A percentile compares a stretch with the other conserved stretches of the same genome.
These are phyloP conservation scores for Globisporangium nagaii DNA, from an alignment of 352 stramenopile species.

Conservation along the genomic window DNA sequence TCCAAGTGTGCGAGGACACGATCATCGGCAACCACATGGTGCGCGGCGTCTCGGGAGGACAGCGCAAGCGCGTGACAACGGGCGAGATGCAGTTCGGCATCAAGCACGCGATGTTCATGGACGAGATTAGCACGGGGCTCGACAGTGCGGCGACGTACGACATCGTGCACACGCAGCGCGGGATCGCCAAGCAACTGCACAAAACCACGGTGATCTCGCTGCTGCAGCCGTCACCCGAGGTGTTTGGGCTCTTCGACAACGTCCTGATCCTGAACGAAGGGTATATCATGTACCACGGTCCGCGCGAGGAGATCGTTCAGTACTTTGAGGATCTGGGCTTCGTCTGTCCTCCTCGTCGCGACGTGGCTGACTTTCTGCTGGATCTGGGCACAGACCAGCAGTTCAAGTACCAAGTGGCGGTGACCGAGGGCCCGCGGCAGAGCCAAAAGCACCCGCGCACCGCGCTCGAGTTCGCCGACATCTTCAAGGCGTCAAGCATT, in stretches of 20 bases:
- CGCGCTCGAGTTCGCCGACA: conserved; percentile 13
- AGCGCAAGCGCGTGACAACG: conserved; percentile 89
- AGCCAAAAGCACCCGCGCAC: conserved; percentile 8
- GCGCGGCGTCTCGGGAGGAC: conserved; percentile 67
- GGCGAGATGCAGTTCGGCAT: conserved; percentile 69
- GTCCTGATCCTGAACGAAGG: conserved; percentile 83
- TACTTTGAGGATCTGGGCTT: conserved; percentile 72
- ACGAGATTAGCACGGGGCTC: conserved; percentile 91
- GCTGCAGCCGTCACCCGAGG: conserved; percentile 83
- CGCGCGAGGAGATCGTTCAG: conserved; percentile 37
- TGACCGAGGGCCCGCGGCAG: conserved; percentile 54
- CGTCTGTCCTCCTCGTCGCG: conserved; percentile 16
- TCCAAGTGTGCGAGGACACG: conserved; percentile 33
- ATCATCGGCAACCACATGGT: conserved; percentile 36
- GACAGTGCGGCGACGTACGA: conserved; percentile 67
- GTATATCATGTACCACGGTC: conserved; percentile 73
- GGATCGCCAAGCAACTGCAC: conserved; percentile 14
- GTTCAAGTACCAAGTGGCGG: conserved; percentile 12
- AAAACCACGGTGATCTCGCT: conserved; percentile 43
- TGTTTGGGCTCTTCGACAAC: conserved; percentile 88
- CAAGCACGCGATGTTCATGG: conserved; percentile 66
- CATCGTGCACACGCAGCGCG: conserved; percentile 53
- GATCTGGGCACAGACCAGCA: conserved; percentile 20
- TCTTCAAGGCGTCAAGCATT: conserved; percentile 12
- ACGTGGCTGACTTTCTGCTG: conserved; percentile 23